Percentiles rank a stretch among this genome's conserved stretches.
These are phyloP conservation scores for Metarhizium humberi DNA, from an alignment of 2,329 filamentous ascomycete species.

Conservation along the genomic window DNA sequence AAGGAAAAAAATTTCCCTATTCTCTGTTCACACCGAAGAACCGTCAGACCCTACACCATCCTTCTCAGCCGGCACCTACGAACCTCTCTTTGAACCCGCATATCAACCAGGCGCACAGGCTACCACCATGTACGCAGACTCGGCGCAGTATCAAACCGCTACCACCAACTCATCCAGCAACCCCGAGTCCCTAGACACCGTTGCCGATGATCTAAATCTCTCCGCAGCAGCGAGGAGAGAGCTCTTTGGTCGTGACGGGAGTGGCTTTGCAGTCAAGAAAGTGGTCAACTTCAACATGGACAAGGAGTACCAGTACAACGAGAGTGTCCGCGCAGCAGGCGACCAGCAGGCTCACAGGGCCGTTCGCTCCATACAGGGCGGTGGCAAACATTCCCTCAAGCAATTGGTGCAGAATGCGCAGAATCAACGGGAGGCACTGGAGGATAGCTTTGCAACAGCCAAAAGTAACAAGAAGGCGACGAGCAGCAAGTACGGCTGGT, in stretches of 20 bases:
- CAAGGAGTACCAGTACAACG: slow-evolving; percentile 77
- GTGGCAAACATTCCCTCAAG: slow-evolving; percentile 71
- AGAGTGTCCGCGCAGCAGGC: slow-evolving; percentile 60
- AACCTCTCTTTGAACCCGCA: slow-evolving; percentile 39
- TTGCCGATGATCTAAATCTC: slow-evolving; percentile 72
- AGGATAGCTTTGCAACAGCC: slow-evolving; percentile 83
- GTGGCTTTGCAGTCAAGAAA: slow-evolving; percentile 34
- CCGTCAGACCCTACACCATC: slow-evolving; percentile 14
- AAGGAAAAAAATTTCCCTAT: slow-evolving; percentile 56
- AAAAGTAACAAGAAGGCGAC: slow-evolving; percentile 74
- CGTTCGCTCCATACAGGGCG: slow-evolving; percentile 71
- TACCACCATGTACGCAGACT: slow-evolving; percentile 19
- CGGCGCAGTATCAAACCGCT: slow-evolving; percentile 22
- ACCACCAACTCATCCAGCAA: slow-evolving; percentile 14
- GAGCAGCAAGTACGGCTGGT: slow-evolving; percentile 75
- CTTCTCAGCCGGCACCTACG: slow-evolving; percentile 29
- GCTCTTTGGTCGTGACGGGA: slow-evolving; percentile 65
- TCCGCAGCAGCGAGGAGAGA: slow-evolving; percentile 69
- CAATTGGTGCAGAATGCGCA: slow-evolving; percentile 79
- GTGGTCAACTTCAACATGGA: slow-evolving; percentile 87
- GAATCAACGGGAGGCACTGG: slow-evolving; percentile 75
- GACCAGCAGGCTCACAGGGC: slow-evolving; percentile 71
- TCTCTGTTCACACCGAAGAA: slow-evolving; percentile 49
- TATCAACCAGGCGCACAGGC: slow-evolving; percentile 7
- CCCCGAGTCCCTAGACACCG: slow-evolving; percentile 53